Base-by-base conservation (phyloP, 345 rosid species). In the Heritiera fomes region DNA sequence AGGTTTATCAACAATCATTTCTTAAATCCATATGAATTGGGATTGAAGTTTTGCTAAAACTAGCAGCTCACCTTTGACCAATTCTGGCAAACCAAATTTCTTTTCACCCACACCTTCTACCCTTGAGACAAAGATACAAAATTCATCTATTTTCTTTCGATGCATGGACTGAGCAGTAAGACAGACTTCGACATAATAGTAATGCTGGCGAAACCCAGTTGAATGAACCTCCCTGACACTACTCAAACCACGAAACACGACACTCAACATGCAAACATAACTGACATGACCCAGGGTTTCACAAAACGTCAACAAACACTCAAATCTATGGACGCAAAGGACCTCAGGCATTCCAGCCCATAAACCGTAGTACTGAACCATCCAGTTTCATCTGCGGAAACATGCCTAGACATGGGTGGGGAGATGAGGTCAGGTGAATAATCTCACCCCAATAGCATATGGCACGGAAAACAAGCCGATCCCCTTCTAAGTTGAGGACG, bases 401-500 rank as follows among this genome's bases (percentile, higher is more conserved):
- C 60, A 80, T 59, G 56, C 84, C 81, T 23, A 49, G 50, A 70
- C 56, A 81, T 23, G 77, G 74, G 69, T 70, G 3, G 34, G 50
- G 67, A 77, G 63, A 62, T 5, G 61, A 45, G 62, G 43, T 41
- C 43, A 41, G 6, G 68, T 69, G 73, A 40, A 59, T 58, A 32
- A 73, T 72, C 62, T 28, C 75, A 71, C 17, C 62, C 78, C 63
- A 76, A n/a, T 68, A 75, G 80, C 62, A 78, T 60, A 70, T 28
- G 64, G 50, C 15, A 56, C 14, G 59, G 70, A 40, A 69, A 61
- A 55, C 79, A 69, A 30, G 30, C 12, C 70, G 69, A 60, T 55
- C n/a, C 79, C n/a, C 3, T 67, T 79, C 86, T 83, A 92, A 77
- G 89, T 65, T 18, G 89, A 85, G 55, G 93, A 64, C 73, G 55